Evolutionary conservation across 2,329 filamentous ascomycete genomes (phyloP), one percentile per base, ranked within the genome.

Genomic region (Colletotrichum sp.): DNA sequence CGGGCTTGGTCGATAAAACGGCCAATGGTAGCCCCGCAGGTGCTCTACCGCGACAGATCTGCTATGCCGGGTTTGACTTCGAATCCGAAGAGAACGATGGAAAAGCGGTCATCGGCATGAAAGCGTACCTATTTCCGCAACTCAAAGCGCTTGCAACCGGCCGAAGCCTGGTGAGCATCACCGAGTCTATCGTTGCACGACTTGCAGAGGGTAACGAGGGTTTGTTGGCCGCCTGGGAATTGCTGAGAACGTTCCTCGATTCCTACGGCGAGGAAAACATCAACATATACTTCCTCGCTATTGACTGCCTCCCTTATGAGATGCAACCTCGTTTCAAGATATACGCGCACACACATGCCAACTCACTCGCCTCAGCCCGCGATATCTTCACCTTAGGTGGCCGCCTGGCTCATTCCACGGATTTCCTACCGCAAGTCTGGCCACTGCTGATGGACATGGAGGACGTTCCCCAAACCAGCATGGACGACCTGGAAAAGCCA

Each of bases 91-190:
- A 13, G 66, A 24, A 65, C 7, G 26, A 72, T 5, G 67, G 66
- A 12, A 59, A 48, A 34, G 55, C 68, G 24, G 21, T n/a, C 10
- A 67, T 72, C 24, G n/a, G 36, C 7, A 72, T 75, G 68, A 75
- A 75, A 55, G 26, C 39, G 6, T 75, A 75, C 15, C 30, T 75
- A 13, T 75, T 75, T 24, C 72, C 72, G 5, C 72, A 75, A 18
- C 68, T 75, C 24, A 34, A 61, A 32, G 36, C 68, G 18, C 61
- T 72, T n/a, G 68, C 72, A 43, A 75, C 72, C 7, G 55, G 52
- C n/a, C 52, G 21, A 32, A 8, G 6, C 6, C 52, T 59, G 7
- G 30, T 68, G n/a, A 28, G 57, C n/a, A 21, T 68, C 48, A 39
- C 66, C 3, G 48, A 68, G 21, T 59, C 48, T 16, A 55, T 68